Conservation (phyloP, 73 alveolate species). For the Symbiodinium natans region DNA sequence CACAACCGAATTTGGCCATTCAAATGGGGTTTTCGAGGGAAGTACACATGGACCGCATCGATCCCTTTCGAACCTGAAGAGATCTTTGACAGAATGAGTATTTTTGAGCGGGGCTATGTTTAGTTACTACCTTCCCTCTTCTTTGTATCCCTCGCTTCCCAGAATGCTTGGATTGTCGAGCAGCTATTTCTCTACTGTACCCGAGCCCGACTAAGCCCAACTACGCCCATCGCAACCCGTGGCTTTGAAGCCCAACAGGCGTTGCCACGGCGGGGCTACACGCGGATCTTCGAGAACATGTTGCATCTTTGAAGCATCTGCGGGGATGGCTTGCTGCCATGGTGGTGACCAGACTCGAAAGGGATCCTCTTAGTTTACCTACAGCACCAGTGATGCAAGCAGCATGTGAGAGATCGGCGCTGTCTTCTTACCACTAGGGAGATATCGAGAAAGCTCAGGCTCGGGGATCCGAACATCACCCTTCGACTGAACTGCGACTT, state of each 20-base stretch:
- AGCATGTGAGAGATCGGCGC: too few species aligned
- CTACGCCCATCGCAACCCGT: background rate
- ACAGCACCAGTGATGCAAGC: too few species aligned
- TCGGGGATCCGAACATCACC: slow-evolving; percentile 57
- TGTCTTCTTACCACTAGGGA: background rate
- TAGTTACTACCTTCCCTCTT: too few species aligned
- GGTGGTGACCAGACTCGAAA: too few species aligned
- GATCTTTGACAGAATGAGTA: background rate
- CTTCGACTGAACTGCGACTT: slow-evolving; percentile 59
- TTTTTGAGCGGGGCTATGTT: too few species aligned
- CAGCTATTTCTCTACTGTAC: too few species aligned
- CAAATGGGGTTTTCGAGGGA: background rate
- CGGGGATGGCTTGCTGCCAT: too few species aligned
- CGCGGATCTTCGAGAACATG: slow-evolving; percentile 90
- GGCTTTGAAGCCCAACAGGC: background rate
- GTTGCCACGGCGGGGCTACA: slow-evolving; percentile 71
- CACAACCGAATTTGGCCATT: too few species aligned
- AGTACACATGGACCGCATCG: background rate
- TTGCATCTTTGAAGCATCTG: background rate
- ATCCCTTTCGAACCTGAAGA: background rate
- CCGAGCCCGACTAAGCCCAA: too few species aligned
- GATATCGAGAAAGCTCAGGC: background rate
- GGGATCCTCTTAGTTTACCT: too few species aligned
- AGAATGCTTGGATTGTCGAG: too few species aligned
- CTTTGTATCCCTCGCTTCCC: too few species aligned